Base-by-base conservation (phyloP, 192 early-diverging fungal genomes). In the Linnemannia elongata region DNA sequence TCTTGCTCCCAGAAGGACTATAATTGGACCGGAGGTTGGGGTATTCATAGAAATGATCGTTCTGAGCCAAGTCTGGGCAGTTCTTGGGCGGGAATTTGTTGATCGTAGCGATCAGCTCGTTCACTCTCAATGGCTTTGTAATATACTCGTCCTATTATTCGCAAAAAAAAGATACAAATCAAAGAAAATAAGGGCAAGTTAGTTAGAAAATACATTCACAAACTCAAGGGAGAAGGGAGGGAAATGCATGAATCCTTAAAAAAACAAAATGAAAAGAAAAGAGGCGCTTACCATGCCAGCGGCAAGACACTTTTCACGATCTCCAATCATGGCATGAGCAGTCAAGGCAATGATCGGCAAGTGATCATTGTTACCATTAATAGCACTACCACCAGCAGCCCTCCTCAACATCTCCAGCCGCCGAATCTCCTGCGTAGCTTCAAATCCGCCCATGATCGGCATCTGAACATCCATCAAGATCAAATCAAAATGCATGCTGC, bases 361-460 rank as follows among this genome's bases (percentile, higher is more conserved):
- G 75, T 94, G 92, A 13, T 85, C 80, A 1, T 75, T 83, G 17
- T 60, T 81, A 18, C 82, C 87, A 15, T 66, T 66, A 4, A 27
- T 33, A 33, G 1, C 2, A 17, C 60, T 13, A 33, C n/a, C 60
- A 1, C 30, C 60, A 66, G 27, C 60, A 66, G 13, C 60, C n/a
- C 60, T 27, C 52, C 82, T 75, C 78, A 90, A 78, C 15, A 90
- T 88, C 88, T 97, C 96, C 72, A 93, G 90, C 45, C 92, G 83
- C 52, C 96, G 91, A 76, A 97, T 97, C 73, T 91, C 90, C 75
- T 94, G 93, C 13, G 96, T 96, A 8, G 95, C 95, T 89, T 97
- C 96, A 75, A 96, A 96, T n/a, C 96, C 96, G 39, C 95, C 96
- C 95, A 97, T 96, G 57, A 96, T 92, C 0, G 96, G 96, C 96